Conservation (phyloP, 352 stramenopile species). For the Phytophthora litchii region DNA sequence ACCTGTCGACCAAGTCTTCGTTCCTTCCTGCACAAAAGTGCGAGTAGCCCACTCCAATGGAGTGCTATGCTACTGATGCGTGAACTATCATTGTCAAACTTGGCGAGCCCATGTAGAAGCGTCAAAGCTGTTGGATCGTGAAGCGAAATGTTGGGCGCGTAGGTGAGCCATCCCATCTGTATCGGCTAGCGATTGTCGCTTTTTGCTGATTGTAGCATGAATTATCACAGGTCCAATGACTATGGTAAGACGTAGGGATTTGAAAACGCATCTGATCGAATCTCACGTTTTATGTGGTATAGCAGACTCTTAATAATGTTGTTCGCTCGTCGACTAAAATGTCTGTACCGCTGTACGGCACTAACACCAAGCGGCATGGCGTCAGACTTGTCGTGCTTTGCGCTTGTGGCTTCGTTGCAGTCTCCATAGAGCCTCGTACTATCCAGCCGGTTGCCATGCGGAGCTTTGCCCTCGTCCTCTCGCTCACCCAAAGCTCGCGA, state of each 20-base stretch:
- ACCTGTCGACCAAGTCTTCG: slow-evolving; percentile 20
- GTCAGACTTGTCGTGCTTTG: slow-evolving; percentile 39
- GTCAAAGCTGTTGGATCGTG: slow-evolving; percentile 27
- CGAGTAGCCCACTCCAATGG: not conserved
- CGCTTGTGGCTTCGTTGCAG: slow-evolving; percentile 28
- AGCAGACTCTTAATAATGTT: slow-evolving; percentile 19
- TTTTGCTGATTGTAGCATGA: slow-evolving; percentile 24
- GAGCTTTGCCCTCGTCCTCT: slow-evolving; percentile 32
- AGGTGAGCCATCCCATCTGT: slow-evolving; percentile 22
- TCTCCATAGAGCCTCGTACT: slow-evolving; percentile 26
- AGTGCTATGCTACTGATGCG: slow-evolving; percentile 12
- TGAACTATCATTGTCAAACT: slow-evolving; percentile 25
- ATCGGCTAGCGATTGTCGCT: slow-evolving; percentile 13
- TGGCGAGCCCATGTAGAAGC: slow-evolving; percentile 28
- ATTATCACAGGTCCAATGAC: slow-evolving; percentile 3
- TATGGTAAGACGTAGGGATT: slow-evolving; percentile 6
- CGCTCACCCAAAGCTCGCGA: slow-evolving; percentile 17
- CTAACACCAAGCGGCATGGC: slow-evolving; percentile 24
- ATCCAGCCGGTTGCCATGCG: slow-evolving; percentile 24
- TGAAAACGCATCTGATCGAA: no score
- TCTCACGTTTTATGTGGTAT: not conserved
- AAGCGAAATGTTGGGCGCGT: slow-evolving; percentile 21
- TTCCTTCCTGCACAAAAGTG: slow-evolving; percentile 37
- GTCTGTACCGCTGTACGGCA: slow-evolving; percentile 12
- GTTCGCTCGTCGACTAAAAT: slow-evolving; percentile 1